Evolutionary conservation across 2,329 filamentous ascomycete species (phyloP).

Genomic region (Fusarium sp.): DNA sequence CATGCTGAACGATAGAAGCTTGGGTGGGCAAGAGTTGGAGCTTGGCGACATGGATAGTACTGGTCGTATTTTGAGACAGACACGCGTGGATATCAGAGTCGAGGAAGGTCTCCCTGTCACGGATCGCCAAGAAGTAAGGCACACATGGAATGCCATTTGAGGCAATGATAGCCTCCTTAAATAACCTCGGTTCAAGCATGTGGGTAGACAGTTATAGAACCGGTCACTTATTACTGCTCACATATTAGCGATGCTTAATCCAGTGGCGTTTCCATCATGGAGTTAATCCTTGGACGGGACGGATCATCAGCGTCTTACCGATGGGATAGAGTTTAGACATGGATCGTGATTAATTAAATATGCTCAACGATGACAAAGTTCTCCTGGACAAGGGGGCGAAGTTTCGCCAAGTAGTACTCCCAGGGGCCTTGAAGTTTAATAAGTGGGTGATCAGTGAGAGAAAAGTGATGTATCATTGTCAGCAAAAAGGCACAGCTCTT

Average conservation of each 20-base stretch:
- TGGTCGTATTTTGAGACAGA: neutral
- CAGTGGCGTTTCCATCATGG: no score
- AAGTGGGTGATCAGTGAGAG: neutral
- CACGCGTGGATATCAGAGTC: neutral
- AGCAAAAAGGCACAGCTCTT: neutral
- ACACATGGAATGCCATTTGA: neutral
- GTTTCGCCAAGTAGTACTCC: neutral
- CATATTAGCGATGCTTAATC: neutral
- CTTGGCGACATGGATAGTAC: neutral
- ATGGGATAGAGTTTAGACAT: neutral
- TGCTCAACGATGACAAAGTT: neutral
- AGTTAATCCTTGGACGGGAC: neutral
- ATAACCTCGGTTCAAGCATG: neutral
- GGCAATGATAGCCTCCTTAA: neutral
- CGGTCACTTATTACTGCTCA: neutral
- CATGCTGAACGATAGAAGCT: neutral
- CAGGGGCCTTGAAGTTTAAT: neutral
- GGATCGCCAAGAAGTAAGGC: neutral
- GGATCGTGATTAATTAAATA: neutral
- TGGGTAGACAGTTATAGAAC: neutral
- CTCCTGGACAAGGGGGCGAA: neutral
- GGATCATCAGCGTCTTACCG: neutral
- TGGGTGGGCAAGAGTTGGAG: neutral
- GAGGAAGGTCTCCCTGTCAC: neutral
- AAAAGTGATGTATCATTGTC: neutral